These are phyloP conservation scores for Penicillium diatomitis DNA, from an alignment of 495 filamentous ascomycete species.

Conservation along the genomic window DNA sequence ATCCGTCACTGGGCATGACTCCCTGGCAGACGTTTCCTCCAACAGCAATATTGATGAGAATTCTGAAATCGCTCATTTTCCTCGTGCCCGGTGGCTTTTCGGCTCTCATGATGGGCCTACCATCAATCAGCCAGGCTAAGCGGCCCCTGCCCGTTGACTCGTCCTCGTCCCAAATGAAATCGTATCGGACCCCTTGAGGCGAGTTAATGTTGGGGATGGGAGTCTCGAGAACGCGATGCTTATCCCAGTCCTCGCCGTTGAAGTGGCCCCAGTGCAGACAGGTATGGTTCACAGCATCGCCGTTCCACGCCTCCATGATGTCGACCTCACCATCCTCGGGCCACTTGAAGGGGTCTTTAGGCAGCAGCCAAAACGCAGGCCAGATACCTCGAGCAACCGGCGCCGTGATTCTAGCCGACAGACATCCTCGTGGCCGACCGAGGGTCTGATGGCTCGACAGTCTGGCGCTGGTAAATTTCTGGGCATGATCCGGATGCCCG, in stretches of 20 bases:
- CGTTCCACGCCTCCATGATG: conserved; percentile 23
- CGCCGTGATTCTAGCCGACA: conserved; percentile 20
- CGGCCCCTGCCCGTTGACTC: conserved; percentile 16
- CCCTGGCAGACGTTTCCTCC: conserved; percentile 24
- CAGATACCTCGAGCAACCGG: conserved; percentile 21
- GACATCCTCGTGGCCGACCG: conserved; percentile 17
- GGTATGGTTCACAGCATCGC: conserved; percentile 20
- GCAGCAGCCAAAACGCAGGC: conserved; percentile 26
- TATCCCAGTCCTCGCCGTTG: conserved; percentile 20
- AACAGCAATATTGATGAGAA: conserved; percentile 22
- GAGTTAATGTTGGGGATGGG: conserved; percentile 19
- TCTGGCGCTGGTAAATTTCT: conserved; percentile 21
- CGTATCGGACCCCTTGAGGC: conserved; percentile 15
- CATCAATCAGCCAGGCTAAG: conserved; percentile 22
- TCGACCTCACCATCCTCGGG: conserved; percentile 23
- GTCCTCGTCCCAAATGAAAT: conserved; percentile 23
- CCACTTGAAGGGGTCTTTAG: conserved; percentile 26
- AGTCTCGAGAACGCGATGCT: conserved; percentile 22
- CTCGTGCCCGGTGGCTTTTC: conserved; percentile 22
- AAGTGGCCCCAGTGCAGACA: conserved; percentile 24
- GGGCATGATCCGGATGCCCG: conserved; percentile 13
- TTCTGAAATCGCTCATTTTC: conserved; percentile 22
- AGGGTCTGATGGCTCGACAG: conserved; percentile 20
- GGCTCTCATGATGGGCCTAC: conserved; percentile 18
- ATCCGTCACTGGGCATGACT: conserved; percentile 20